Base-by-base conservation (phyloP, 495 filamentous ascomycete genomes). In the Penicillium samsonianum region DNA sequence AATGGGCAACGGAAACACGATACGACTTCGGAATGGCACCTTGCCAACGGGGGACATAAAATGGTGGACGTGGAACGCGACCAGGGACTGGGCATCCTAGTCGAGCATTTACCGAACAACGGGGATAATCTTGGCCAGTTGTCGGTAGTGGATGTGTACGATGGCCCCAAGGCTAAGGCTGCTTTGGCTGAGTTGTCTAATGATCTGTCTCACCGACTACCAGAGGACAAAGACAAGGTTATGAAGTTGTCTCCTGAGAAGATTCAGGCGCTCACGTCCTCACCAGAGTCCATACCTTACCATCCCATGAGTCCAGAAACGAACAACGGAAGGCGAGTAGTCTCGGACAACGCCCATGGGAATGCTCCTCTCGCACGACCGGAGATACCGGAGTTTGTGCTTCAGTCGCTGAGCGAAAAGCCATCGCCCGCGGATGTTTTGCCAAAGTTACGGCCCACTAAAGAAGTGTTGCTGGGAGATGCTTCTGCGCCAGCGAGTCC, bases 211-310 rank as follows among this genome's bases (percentile, higher is more conserved):
- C 53, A 47, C 14, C 45, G 42, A n/a, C 25, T 62, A 5, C 11
- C 57, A 2, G 61, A 64, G 19, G 71, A 76, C 16, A 74, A 74
- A 26, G 75, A 81, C 2, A 72, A 68, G 40, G 66, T 80, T n/a
- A 61, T 80, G 59, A 84, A 81, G 50, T 57, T 84, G 33, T 80
- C 80, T 6, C 74, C 78, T 19, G 71, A 73, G 43, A 78, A 83
- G 61, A 82, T 83, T 33, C 73, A 83, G 53, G 80, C 81, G 53
- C 73, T 84, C 28, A 82, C 79, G 23, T 81, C 81, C 2, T 81
- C 81, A 17, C 80, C 81, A 17, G 73, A 83, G 10, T 82, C 78
- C 20, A 74, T 83, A 11, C 80, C 82, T 1, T 67, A 73, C 44
- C 70, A 67, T 14, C 66, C 68, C 30, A 60, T 61, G 20, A 59